A percentile compares a stretch with the other conserved stretches of the same genome.
Conservation (phyloP, 306 rosid species). For the Cicer bijugum region DNA sequence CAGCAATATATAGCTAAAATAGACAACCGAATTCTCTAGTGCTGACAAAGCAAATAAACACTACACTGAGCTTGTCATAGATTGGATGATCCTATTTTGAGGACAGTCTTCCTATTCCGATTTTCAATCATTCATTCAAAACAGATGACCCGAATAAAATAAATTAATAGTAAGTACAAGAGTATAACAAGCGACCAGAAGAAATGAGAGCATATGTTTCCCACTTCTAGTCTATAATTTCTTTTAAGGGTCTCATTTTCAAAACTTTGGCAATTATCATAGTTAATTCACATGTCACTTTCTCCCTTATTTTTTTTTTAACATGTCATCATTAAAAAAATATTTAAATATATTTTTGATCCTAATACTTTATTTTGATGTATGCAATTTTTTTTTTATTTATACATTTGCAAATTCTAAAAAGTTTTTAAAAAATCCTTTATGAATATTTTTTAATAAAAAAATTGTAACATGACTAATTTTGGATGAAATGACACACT, state of each 20-base stretch:
- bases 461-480: too few species aligned
- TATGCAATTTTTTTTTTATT: too few species aligned
- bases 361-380: too few species aligned
- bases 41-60: slow-evolving; percentile 16
- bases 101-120: neutral
- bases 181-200: neutral
- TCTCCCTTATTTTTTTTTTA: too few species aligned
- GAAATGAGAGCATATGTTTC: neutral
- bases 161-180: slow-evolving; percentile 1
- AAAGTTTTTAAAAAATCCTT: too few species aligned
- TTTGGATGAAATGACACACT: too few species aligned
- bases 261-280: too few species aligned
- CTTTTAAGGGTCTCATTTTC: neutral
- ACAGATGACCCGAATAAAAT: neutral
- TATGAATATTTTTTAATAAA: too few species aligned
- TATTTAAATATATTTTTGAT: too few species aligned
- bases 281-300: too few species aligned
- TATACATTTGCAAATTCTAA: too few species aligned
- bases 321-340: too few species aligned
- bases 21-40: slow-evolving; percentile 14
- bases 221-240: neutral
- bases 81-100: slow-evolving; percentile 7
- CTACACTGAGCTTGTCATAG: neutral
- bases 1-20: slow-evolving; percentile 7
- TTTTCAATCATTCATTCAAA: slow-evolving; percentile 33